Conservation (phyloP, 2,329 filamentous ascomycete species). For the Trichothecium roseum region DNA sequence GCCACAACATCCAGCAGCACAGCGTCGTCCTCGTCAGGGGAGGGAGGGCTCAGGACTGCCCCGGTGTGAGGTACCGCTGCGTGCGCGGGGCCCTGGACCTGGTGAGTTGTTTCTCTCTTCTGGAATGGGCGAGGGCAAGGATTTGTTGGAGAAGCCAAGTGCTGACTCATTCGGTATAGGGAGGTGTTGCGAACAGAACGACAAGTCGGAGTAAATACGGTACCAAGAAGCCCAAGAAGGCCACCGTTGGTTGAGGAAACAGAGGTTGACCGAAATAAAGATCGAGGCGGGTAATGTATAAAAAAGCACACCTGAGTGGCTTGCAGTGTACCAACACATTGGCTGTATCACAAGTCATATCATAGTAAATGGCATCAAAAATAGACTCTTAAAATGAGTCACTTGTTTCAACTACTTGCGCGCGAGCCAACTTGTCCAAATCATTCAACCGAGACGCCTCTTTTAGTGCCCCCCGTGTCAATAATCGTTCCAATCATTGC, state of each 20-base stretch:
- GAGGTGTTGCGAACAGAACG: conserved; percentile 77
- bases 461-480: neutral
- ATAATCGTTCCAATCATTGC: neutral
- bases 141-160: too few species aligned
- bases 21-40: conserved; percentile 94
- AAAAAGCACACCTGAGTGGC: neutral
- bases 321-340: too few species aligned
- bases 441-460: conserved; percentile 4
- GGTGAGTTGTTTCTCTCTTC: conserved; percentile 44
- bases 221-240: conserved; percentile 95
- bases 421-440: neutral
- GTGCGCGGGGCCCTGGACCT: conserved; percentile 87
- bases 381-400: too few species aligned
- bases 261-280: neutral
- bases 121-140: neutral
- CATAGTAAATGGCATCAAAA: too few species aligned
- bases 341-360: too few species aligned
- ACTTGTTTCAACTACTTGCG: neutral
- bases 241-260: conserved; percentile 35
- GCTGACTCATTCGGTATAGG: conserved; percentile 39
- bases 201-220: conserved; percentile 92
- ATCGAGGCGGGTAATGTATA: neutral
- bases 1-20: conserved; percentile 98
- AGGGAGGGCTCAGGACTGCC: conserved; percentile 90
- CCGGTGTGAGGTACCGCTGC: conserved; percentile 92